Percentiles rank a stretch among this genome's conserved stretches.
Evolutionary conservation across 257 asterid species (phyloP).

Genomic region (Coffea canephora): DNA sequence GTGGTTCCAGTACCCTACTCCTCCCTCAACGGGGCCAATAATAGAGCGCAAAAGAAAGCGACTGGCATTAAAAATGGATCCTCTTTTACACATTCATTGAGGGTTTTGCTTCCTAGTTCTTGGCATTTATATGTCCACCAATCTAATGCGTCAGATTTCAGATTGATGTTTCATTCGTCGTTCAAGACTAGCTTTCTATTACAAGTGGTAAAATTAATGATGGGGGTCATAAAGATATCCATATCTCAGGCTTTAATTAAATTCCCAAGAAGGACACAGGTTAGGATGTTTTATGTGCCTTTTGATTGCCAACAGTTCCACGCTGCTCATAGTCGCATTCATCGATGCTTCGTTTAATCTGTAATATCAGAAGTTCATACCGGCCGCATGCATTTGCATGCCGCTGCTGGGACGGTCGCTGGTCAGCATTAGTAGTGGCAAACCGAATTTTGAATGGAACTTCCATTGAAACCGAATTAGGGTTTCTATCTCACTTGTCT

Average conservation of each 20-base stretch:
- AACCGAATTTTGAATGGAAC: background rate
- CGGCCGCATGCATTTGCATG: no score
- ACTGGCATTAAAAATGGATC: slow-evolving; percentile 14
- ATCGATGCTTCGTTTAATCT: background rate
- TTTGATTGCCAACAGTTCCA: no score
- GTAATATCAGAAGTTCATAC: background rate
- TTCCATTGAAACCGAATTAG: background rate
- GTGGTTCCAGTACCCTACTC: background rate
- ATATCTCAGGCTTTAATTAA: background rate
- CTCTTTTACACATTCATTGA: slow-evolving; percentile 1
- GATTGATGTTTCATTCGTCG: background rate
- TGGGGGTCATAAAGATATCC: background rate
- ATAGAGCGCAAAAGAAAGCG: slow-evolving; percentile 9
- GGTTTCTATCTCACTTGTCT: no score
- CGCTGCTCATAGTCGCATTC: no score
- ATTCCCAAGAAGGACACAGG: background rate
- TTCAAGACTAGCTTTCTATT: background rate
- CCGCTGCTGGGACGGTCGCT: background rate
- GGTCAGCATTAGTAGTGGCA: background rate
- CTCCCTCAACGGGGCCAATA: slow-evolving; percentile 3
- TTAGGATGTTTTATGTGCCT: no score
- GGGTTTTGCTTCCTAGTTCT: background rate
- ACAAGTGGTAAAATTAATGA: background rate
- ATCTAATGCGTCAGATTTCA: background rate
- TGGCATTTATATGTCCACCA: background rate